Evolutionary conservation across 2,329 filamentous ascomycete genomes (phyloP).

Genomic region (Hypoxylon sp.): DNA sequence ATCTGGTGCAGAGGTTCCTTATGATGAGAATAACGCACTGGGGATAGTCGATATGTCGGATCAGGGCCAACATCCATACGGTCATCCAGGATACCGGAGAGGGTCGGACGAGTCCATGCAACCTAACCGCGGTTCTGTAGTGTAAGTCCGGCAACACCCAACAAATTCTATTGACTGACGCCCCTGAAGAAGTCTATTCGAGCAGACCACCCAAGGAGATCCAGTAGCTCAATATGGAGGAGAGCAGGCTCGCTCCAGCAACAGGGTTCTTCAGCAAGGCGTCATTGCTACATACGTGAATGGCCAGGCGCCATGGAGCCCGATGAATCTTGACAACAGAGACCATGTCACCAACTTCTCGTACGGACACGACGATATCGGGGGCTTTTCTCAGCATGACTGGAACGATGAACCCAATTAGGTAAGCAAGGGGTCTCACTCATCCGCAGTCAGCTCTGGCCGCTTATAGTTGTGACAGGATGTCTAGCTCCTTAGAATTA

Average conservation of each 20-base stretch:
- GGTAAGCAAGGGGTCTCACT: background rate
- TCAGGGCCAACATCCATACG: background rate
- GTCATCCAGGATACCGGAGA: background rate
- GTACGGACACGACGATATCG: background rate
- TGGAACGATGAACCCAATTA: background rate
- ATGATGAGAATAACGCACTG: background rate
- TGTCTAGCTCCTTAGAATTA: background rate
- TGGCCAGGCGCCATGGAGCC: background rate
- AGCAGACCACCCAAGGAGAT: background rate
- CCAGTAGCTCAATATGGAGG: background rate
- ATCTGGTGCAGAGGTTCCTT: background rate
- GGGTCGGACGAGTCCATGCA: constrained; percentile 10
- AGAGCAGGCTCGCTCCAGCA: background rate
- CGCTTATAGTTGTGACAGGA: background rate
- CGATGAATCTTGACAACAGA: background rate
- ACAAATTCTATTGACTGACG: constrained; percentile 9
- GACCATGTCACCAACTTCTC: background rate
- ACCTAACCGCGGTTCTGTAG: constrained; percentile 12
- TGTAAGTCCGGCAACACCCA: constrained; percentile 14
- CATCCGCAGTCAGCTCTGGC: background rate
- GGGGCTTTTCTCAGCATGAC: background rate
- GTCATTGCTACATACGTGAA: background rate
- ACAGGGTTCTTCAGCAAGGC: background rate
- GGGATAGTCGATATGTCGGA: background rate
- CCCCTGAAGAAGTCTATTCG: constrained; percentile 6